These are phyloP conservation scores for Cutaneotrichosporon mucoides DNA, from an alignment of 1,284 basidiomycete genomes.

Conservation along the genomic window DNA sequence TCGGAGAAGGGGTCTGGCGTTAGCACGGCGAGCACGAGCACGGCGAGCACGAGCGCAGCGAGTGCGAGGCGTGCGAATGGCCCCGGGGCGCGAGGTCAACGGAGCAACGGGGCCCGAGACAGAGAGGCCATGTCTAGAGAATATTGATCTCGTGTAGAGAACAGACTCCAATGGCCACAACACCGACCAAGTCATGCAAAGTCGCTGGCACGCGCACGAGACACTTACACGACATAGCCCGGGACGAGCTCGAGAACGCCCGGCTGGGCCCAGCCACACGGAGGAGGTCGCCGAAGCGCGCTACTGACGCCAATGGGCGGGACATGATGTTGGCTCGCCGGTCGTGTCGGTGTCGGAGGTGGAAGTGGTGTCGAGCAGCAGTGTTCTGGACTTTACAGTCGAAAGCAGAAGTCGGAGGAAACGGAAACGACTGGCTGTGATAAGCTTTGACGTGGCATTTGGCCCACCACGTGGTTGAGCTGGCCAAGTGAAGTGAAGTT, in stretches of 20 bases:
- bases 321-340: background rate
- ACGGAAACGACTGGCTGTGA: background rate
- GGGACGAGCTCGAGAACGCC: constrained; percentile 5
- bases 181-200: too few species aligned
- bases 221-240: constrained; percentile 2
- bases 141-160: too few species aligned
- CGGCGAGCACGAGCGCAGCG: background rate
- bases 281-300: constrained; percentile 10
- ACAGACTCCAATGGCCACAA: too few species aligned
- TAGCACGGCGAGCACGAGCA: background rate
- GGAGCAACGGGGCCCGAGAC: too few species aligned
- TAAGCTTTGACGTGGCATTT: background rate
- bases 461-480: background rate
- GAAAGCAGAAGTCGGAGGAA: background rate
- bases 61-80: too few species aligned
- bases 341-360: background rate
- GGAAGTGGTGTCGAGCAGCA: background rate
- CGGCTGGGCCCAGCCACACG: constrained; percentile 12
- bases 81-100: too few species aligned
- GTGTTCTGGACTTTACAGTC: background rate
- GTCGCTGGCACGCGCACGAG: too few species aligned
- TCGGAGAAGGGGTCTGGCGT: constrained; percentile 65
- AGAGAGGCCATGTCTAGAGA: too few species aligned
- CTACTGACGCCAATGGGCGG: background rate
- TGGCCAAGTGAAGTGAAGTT: too few species aligned